Conservation (phyloP, 345 rosid species). For the Moricandia arvensis region DNA sequence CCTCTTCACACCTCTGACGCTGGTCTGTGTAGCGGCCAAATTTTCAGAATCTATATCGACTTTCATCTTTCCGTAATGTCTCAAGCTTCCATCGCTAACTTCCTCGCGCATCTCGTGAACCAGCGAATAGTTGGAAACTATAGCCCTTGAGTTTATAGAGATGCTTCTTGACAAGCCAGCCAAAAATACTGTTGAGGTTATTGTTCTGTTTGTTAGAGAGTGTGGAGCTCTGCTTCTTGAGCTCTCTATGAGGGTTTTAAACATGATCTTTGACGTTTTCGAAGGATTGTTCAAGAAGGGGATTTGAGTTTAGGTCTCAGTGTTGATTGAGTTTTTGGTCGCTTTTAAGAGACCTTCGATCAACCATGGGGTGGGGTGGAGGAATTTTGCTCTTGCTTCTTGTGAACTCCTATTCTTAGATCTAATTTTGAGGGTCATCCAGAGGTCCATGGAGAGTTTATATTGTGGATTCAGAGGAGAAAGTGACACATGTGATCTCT, state of each 20-base stretch:
- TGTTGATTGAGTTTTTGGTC: slow-evolving; percentile 65
- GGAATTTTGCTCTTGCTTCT: no score
- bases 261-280: slow-evolving; percentile 11
- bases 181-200: slow-evolving; percentile 74
- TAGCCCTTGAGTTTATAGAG: background rate
- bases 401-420: background rate
- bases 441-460: slow-evolving; percentile 62
- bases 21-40: no score
- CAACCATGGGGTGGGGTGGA: no score
- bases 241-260: background rate
- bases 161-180: slow-evolving; percentile 66
- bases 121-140: no score
- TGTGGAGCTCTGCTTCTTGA: background rate
- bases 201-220: slow-evolving; percentile 69
- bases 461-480: slow-evolving; percentile 59
- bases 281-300: slow-evolving; percentile 64
- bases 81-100: no score
- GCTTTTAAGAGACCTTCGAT: slow-evolving; percentile 39
- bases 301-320: slow-evolving; percentile 62
- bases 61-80: no score
- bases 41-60: no score
- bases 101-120: no score
- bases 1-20: no score
- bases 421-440: slow-evolving; percentile 53
- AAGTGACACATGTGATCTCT: slow-evolving; percentile 63